These are phyloP conservation scores for Fraxinus ornus DNA, from an alignment of 305 asterid species.

Conservation along the genomic window DNA sequence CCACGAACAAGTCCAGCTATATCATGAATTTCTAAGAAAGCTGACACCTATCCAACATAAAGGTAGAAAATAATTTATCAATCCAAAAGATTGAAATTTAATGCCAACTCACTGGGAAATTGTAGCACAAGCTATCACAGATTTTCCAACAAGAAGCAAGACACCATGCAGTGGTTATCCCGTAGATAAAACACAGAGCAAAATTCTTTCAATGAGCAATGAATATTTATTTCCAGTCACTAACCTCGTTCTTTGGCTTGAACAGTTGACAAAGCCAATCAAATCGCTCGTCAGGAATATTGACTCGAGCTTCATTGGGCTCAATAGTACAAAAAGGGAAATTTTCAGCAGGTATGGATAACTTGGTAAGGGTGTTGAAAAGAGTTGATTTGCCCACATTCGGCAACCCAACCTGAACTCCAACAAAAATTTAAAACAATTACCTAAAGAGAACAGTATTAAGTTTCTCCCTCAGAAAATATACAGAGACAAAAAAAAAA, in stretches of 20 bases:
- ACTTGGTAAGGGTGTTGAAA: slow-evolving; percentile 90
- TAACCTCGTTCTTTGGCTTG: slow-evolving; percentile 98
- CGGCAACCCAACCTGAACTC: slow-evolving; percentile 86
- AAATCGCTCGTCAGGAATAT: slow-evolving; percentile 88
- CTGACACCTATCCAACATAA: slow-evolving; percentile 57
- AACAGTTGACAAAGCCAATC: slow-evolving; percentile 86
- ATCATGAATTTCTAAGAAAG: slow-evolving; percentile 95
- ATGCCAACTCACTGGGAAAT: background rate
- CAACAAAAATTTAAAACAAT: background rate
- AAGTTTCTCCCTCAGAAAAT: background rate
- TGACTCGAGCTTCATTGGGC: slow-evolving; percentile 94
- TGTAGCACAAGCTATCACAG: background rate
- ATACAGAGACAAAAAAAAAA: background rate
- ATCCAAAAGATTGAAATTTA: background rate
- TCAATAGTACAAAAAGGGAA: slow-evolving; percentile 96
- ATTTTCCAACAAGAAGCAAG: background rate
- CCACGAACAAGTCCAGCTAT: slow-evolving; percentile 98
- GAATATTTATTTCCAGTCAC: slow-evolving; percentile 10
- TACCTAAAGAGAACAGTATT: slow-evolving; percentile 2
- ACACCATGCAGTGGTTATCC: background rate
- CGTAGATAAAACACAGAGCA: background rate
- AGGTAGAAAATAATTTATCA: background rate
- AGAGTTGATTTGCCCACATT: slow-evolving; percentile 95
- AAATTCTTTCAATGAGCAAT: background rate
- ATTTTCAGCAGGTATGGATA: slow-evolving; percentile 93